Percentiles rank a stretch among this genome's conserved stretches.
Evolutionary conservation across 192 early-diverging fungal genomes (phyloP).

Genomic region (Coemansia sp.): DNA sequence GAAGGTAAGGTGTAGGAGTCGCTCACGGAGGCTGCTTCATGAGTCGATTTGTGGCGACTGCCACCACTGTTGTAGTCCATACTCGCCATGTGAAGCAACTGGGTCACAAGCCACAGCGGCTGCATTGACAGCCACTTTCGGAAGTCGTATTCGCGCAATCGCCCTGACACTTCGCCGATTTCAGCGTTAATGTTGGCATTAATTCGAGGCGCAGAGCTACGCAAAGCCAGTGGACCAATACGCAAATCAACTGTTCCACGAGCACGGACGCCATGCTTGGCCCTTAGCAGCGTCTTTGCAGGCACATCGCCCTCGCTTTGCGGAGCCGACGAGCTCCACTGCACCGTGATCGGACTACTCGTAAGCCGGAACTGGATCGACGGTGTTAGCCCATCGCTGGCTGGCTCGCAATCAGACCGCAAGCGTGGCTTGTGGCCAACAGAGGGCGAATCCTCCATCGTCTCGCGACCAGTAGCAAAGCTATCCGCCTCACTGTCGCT

Average conservation of each 20-base stretch:
- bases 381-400: constrained; percentile 10
- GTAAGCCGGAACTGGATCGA: constrained; percentile 26
- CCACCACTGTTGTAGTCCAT: constrained; percentile 7
- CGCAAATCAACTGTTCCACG: constrained; percentile 17
- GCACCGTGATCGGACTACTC: constrained; percentile 35
- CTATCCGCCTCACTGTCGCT: not conserved
- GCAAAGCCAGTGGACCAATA: constrained; percentile 3
- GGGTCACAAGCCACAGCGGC: constrained; percentile 45
- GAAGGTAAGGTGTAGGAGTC: constrained; percentile 10
- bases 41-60: not conserved
- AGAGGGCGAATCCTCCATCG: not conserved
- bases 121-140: constrained; percentile 51
- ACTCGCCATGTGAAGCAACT: constrained; percentile 9
- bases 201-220: constrained; percentile 5
- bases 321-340: constrained; percentile 15
- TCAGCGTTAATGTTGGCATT: constrained; percentile 27
- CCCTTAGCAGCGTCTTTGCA: constrained; percentile 11
- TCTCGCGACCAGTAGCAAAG: constrained; percentile 12
- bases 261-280: constrained; percentile 31
- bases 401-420: not conserved
- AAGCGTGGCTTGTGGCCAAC: not conserved
- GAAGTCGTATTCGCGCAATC: constrained; percentile 48
- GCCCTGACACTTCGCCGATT: constrained; percentile 23
- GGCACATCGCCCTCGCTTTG: constrained; percentile 4
- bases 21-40: not conserved